These are phyloP conservation scores for Akanthomyces dipterigenus DNA, from an alignment of 2,329 filamentous ascomycete genomes.

Conservation along the genomic window DNA sequence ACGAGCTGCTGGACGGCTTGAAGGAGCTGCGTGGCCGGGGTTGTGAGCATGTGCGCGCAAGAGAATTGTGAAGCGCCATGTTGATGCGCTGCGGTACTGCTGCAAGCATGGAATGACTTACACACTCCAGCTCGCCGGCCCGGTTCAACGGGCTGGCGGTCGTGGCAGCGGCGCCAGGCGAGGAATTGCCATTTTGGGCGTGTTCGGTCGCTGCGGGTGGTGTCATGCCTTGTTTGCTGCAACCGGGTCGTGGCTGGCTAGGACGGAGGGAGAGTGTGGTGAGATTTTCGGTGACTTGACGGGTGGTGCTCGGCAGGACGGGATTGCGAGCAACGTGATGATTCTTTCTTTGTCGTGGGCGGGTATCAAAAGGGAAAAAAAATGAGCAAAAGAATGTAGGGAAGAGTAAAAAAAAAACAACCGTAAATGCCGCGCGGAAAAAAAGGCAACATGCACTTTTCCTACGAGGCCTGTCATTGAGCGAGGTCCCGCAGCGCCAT, in stretches of 20 bases:
- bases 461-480: neutral
- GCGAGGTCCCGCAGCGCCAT: slow-evolving; percentile 8
- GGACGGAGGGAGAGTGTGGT: neutral
- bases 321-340: neutral
- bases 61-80: too few relatives aligned
- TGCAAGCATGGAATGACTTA: slow-evolving; percentile 34
- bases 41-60: too few relatives aligned
- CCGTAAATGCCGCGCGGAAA: neutral
- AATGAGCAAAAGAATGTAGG: neutral
- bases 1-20: slow-evolving; percentile 60
- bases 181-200: slow-evolving; percentile 6
- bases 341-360: neutral
- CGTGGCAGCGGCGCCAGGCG: neutral
- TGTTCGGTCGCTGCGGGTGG: slow-evolving; percentile 3
- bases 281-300: neutral
- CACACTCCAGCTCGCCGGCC: slow-evolving; percentile 33
- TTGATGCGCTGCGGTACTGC: too few relatives aligned
- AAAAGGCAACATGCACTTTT: neutral
- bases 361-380: neutral
- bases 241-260: neutral
- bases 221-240: neutral
- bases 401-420: neutral
- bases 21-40: slow-evolving; percentile 57
- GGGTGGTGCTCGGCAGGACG: too few relatives aligned
- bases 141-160: neutral